Conservation (phyloP, 495 filamentous ascomycete species). For the Opeltia flavorubescens region DNA sequence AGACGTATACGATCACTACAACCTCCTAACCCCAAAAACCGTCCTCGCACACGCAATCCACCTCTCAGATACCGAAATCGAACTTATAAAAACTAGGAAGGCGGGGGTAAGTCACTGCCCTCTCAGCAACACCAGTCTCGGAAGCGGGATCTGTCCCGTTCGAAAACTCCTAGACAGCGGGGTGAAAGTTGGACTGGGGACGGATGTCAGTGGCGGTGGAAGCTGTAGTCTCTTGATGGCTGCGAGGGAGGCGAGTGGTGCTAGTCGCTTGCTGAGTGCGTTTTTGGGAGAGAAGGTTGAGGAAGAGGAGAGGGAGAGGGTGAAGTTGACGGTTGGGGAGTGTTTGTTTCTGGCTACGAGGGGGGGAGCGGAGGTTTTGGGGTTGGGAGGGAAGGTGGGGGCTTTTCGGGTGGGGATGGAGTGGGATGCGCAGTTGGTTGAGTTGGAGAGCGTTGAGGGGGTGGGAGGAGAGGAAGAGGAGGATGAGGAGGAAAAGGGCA, state of each 20-base stretch:
- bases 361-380: constrained; percentile 67
- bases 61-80: constrained; percentile 46
- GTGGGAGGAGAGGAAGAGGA: constrained; percentile 4
- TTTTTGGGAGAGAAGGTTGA: constrained; percentile 45
- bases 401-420: constrained; percentile 74
- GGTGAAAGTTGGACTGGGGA: constrained; percentile 70
- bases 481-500: constrained; percentile 30
- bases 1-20: constrained; percentile 59
- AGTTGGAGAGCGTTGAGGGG: constrained; percentile 16
- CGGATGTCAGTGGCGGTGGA: constrained; percentile 81
- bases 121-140: constrained; percentile 65
- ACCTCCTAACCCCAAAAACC: constrained; percentile 55
- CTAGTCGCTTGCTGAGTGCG: constrained; percentile 46
- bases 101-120: constrained; percentile 76
- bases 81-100: constrained; percentile 41
- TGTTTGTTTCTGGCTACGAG: constrained; percentile 72
- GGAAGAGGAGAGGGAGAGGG: constrained; percentile 19
- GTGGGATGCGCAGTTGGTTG: constrained; percentile 70
- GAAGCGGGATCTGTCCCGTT: constrained; percentile 59
- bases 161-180: constrained; percentile 58
- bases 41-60: constrained; percentile 84
- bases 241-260: constrained; percentile 62
- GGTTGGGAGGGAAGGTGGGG: constrained; percentile 53
- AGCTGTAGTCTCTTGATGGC: constrained; percentile 63
- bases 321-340: constrained; percentile 67